Evolutionary conservation across 305 asterid genomes (phyloP).

Genomic region (Petunia hybrid): DNA sequence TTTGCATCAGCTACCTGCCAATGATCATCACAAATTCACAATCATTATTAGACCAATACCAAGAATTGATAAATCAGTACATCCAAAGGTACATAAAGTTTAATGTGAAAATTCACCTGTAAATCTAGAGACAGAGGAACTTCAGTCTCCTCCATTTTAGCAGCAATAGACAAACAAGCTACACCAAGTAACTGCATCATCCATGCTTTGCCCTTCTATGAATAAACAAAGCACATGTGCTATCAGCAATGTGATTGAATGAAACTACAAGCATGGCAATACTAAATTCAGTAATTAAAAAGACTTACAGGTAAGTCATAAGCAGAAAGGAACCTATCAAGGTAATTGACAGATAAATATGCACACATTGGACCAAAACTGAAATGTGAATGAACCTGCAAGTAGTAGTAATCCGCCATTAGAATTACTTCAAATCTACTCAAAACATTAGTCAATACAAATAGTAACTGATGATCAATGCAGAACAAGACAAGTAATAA

Average conservation of each 20-base stretch:
- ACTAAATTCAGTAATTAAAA: conserved; percentile 6
- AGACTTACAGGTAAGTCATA: conserved; percentile 69
- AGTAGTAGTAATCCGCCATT: conserved; percentile 12
- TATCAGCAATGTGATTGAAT: conserved; percentile 32
- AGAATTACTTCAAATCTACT: conserved; percentile 9
- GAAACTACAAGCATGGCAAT: neutral
- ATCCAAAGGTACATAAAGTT: neutral
- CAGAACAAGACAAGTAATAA: conserved; percentile 29
- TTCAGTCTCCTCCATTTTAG: conserved; percentile 79
- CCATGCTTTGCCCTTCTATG: conserved; percentile 63
- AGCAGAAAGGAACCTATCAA: conserved; percentile 78
- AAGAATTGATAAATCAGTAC: neutral
- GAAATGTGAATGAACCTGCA: conserved; percentile 72
- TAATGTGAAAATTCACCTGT: conserved; percentile 56
- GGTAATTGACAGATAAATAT: conserved; percentile 67
- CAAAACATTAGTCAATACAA: neutral
- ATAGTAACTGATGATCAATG: conserved; percentile 21
- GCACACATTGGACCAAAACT: conserved; percentile 69
- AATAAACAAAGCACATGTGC: conserved; percentile 30
- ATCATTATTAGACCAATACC: conserved; percentile 27
- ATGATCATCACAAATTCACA: neutral
- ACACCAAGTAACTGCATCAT: conserved; percentile 68
- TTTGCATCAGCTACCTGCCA: conserved; percentile 57
- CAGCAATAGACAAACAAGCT: conserved; percentile 79
- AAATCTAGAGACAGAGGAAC: conserved; percentile 63